Conservation (phyloP, 2,329 filamentous ascomycete species). For the Stagonosporopsis cucurbitacearum region DNA sequence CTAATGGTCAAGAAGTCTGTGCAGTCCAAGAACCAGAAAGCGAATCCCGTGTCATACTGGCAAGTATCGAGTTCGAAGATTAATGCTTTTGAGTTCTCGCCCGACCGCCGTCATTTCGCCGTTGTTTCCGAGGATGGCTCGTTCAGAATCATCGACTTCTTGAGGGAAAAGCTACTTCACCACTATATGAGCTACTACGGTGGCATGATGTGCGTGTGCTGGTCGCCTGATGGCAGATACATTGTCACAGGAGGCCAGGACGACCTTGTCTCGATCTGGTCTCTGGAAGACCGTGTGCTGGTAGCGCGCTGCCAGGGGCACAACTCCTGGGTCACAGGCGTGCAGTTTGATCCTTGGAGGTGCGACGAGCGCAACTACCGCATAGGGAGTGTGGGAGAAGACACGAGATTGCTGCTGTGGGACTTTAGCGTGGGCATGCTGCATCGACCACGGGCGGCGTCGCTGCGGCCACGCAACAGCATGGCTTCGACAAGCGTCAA, state of each 20-base stretch:
- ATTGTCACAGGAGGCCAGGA: conserved; percentile 95
- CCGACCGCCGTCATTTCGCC: conserved; percentile 84
- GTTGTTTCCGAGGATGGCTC: conserved; percentile 92
- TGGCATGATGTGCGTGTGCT: conserved; percentile 89
- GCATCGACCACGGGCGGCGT: conserved; percentile 79
- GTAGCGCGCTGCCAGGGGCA: conserved; percentile 94
- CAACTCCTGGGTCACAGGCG: conserved; percentile 91
- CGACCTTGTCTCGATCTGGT: conserved; percentile 96
- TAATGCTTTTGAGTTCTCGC: conserved; percentile 91
- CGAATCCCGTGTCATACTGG: conserved; percentile 91
- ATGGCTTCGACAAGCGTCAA: conserved; percentile 57
- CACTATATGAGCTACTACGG: conserved; percentile 93
- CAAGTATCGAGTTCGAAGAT: conserved; percentile 89
- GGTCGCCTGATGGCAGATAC: conserved; percentile 97
- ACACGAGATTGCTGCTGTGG: conserved; percentile 89
- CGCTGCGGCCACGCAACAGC: conserved; percentile 63
- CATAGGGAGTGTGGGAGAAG: conserved; percentile 94
- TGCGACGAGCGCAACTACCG: conserved; percentile 95
- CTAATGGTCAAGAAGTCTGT: conserved; percentile 88
- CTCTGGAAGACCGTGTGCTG: conserved; percentile 78
- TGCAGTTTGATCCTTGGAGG: conserved; percentile 95
- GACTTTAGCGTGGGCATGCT: conserved; percentile 98
- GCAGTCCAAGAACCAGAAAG: conserved; percentile 90
- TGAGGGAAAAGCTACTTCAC: conserved; percentile 89
- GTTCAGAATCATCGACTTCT: conserved; percentile 87